Evolutionary conservation across 441 rosid species (phyloP).

Genomic region (Eugenia klotzschiana): DNA sequence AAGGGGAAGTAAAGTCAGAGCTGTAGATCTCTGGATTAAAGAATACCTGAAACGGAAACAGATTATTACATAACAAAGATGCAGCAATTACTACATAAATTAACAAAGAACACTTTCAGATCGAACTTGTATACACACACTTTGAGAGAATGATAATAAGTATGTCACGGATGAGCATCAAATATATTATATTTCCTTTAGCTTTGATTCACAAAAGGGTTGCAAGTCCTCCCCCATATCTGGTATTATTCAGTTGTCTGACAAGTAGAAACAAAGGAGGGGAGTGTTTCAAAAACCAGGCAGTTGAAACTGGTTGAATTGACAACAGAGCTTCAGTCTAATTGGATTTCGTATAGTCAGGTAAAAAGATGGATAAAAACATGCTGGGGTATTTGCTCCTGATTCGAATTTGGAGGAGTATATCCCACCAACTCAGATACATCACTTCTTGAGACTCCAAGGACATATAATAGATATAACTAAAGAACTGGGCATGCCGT

Average conservation of each 20-base stretch:
- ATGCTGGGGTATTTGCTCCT: background rate
- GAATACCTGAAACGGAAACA: slow-evolving; percentile 50
- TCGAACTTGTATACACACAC: background rate
- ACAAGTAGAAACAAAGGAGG: background rate
- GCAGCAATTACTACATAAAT: background rate
- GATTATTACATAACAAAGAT: slow-evolving; percentile 1
- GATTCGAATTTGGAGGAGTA: background rate
- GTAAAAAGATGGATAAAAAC: background rate
- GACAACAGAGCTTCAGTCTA: background rate
- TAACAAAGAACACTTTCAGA: background rate
- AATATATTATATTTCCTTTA: background rate
- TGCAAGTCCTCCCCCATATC: background rate
- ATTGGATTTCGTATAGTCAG: background rate
- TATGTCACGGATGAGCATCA: background rate
- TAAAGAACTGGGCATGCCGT: background rate
- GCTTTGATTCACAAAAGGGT: background rate
- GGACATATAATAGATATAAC: background rate
- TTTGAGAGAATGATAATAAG: background rate
- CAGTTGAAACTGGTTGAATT: background rate
- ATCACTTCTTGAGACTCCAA: background rate
- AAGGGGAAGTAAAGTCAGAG: slow-evolving; percentile 62
- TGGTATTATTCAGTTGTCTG: background rate
- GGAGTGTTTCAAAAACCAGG: background rate
- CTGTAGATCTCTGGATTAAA: slow-evolving; percentile 93
- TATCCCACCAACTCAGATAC: background rate